Percentiles rank a stretch among this genome's conserved stretches.
These are phyloP conservation scores for Bipolaris zeicola DNA, from an alignment of 2,329 filamentous ascomycete genomes.

Conservation along the genomic window DNA sequence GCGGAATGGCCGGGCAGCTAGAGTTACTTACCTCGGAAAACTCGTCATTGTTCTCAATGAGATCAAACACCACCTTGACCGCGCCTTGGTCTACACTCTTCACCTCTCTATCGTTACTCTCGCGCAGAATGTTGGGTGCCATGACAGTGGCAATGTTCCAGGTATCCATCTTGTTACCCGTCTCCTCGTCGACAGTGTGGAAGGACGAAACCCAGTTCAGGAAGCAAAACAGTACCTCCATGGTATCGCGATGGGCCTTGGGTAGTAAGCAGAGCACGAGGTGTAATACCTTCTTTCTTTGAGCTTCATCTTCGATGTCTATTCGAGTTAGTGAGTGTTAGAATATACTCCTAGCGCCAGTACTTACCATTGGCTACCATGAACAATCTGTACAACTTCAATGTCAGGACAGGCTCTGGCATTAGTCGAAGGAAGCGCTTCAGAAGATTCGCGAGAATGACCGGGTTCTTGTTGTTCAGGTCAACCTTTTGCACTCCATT, in stretches of 20 bases:
- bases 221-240: constrained; percentile 95
- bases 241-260: constrained; percentile 87
- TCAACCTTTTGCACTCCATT: constrained; percentile 85
- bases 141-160: constrained; percentile 98
- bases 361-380: constrained; percentile 78
- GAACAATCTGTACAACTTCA: constrained; percentile 92
- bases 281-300: constrained; percentile 83
- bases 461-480: constrained; percentile 84
- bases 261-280: constrained; percentile 90
- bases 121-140: constrained; percentile 90
- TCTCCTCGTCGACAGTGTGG: constrained; percentile 95
- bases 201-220: constrained; percentile 98
- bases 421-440: constrained; percentile 96
- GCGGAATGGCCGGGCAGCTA: background rate
- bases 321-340: constrained; percentile 21
- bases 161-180: constrained; percentile 98
- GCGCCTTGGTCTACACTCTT: constrained; percentile 87
- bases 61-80: constrained; percentile 87
- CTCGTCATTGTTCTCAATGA: constrained; percentile 92
- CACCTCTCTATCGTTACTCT: constrained; percentile 56
- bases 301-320: constrained; percentile 80
- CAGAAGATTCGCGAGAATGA: constrained; percentile 89
- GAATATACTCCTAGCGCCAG: background rate
- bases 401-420: constrained; percentile 90
- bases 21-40: constrained; percentile 87